phyloP scores from a whole-genome alignment of 805 yeast species.

The Wickerhamomyces xylosicus region DNA sequence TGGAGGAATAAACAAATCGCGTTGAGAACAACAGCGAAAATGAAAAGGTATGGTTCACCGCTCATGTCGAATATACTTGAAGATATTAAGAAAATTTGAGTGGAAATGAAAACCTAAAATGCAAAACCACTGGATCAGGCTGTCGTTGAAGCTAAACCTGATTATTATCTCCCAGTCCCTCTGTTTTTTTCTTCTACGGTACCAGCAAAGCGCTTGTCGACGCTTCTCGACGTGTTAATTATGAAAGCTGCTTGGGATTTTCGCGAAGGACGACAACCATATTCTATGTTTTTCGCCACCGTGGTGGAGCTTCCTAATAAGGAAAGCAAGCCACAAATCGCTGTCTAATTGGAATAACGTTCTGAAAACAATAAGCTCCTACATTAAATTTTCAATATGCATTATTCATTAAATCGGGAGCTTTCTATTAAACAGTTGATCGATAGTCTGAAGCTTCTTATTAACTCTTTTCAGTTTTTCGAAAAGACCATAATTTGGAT shows the following conservation, averaged over 20 bases:
- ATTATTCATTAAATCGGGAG: too few relatives aligned
- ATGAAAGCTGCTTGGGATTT: too few relatives aligned
- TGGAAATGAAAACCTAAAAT: too few relatives aligned
- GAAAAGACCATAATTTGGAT: conserved; percentile 15
- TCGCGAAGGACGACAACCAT: too few relatives aligned
- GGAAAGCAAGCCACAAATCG: conserved; percentile 12
- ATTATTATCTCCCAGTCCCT: neutral
- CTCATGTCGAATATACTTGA: neutral
- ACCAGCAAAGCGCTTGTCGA: too few relatives aligned
- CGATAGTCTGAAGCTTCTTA: conserved; percentile 6
- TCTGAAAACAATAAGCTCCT: too few relatives aligned
- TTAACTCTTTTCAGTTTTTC: conserved; percentile 9
- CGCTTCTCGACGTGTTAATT: too few relatives aligned
- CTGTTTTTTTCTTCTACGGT: neutral
- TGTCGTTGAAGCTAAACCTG: too few relatives aligned
- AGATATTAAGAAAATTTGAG: too few relatives aligned
- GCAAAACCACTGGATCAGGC: too few relatives aligned
- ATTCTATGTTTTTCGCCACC: too few relatives aligned
- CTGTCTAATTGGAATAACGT: too few relatives aligned
- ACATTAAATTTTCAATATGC: neutral
- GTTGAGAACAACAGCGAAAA: conserved; percentile 72
- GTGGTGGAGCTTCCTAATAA: conserved; percentile 6
- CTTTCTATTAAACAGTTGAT: conserved; percentile 1
- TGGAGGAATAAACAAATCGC: conserved; percentile 84
- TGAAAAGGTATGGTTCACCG: conserved; percentile 32